phyloP scores from a whole-genome alignment of 129 eudicot species.

The Escallonia rubra region DNA sequence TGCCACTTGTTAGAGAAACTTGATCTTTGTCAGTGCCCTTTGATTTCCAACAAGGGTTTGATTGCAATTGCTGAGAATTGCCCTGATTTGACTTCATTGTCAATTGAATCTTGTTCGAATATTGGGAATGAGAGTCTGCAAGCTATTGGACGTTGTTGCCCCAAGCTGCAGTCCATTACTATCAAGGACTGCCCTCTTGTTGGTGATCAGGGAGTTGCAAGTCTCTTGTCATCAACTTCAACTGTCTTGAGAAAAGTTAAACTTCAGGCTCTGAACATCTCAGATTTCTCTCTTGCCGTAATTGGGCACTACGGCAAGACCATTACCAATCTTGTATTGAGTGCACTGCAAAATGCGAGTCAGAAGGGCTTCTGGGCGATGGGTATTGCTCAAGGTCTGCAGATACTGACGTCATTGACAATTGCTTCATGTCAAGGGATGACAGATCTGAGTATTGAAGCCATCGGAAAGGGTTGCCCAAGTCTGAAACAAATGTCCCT shows the following conservation, averaged over 20 bases:
- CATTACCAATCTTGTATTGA: constrained; percentile 54
- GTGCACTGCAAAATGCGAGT: constrained; percentile 57
- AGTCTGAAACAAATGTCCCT: constrained; percentile 61
- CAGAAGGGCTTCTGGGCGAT: constrained; percentile 95
- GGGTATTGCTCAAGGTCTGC: constrained; percentile 84
- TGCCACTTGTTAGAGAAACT: constrained; percentile 77
- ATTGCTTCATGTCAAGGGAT: constrained; percentile 69
- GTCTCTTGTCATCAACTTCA: constrained; percentile 60
- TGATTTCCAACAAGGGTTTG: constrained; percentile 69
- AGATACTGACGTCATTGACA: constrained; percentile 39
- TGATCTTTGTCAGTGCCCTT: constrained; percentile 76
- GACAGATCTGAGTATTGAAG: constrained; percentile 75
- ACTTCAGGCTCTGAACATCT: constrained; percentile 59
- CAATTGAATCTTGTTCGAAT: constrained; percentile 63
- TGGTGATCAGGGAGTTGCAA: constrained; percentile 80
- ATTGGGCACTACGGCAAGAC: constrained; percentile 86
- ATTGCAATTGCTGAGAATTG: constrained; percentile 57
- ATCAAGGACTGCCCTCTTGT: constrained; percentile 71
- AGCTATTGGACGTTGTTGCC: constrained; percentile 68
- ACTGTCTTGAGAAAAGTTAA: constrained; percentile 49
- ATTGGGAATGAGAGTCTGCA: constrained; percentile 70
- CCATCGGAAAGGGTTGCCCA: constrained; percentile 70
- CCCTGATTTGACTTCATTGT: constrained; percentile 59
- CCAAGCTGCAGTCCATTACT: constrained; percentile 59
- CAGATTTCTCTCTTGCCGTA: constrained; percentile 85